phyloP scores from a whole-genome alignment of 2,329 filamentous ascomycete genomes.

The Claviceps sp. region DNA sequence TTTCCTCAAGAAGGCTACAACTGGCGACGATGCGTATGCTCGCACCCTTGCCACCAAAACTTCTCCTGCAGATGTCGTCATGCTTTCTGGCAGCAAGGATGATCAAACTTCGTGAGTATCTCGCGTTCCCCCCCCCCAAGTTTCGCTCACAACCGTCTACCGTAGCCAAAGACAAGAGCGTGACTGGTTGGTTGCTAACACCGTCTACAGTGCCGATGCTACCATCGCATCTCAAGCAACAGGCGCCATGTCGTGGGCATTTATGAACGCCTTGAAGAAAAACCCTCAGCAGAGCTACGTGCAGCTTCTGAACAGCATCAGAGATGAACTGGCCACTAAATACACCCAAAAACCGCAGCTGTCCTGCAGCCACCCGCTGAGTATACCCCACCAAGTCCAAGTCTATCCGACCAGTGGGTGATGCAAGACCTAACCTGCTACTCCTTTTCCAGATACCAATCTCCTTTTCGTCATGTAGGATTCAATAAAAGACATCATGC shows the following conservation, averaged over 20 bases:
- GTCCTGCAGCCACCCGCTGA: slow-evolving; percentile 90
- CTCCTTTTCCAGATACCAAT: slow-evolving; percentile 35
- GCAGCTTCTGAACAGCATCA: slow-evolving; percentile 88
- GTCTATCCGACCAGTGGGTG: slow-evolving; percentile 5
- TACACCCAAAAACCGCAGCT: slow-evolving; percentile 94
- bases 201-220: slow-evolving; percentile 62
- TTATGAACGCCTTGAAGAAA: slow-evolving; percentile 85
- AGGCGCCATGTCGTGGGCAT: slow-evolving; percentile 97
- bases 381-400: slow-evolving; percentile 39
- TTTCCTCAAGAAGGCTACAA: slow-evolving; percentile 80
- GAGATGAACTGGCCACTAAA: slow-evolving; percentile 75
- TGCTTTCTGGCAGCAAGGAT: slow-evolving; percentile 97
- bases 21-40: slow-evolving; percentile 68
- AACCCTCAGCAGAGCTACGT: slow-evolving; percentile 98
- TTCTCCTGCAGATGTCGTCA: slow-evolving; percentile 86
- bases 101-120: slow-evolving; percentile 74
- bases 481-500: slow-evolving; percentile 7
- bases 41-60: slow-evolving; percentile 80
- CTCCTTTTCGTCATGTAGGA: slow-evolving; percentile 47
- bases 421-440: slow-evolving; percentile 7
- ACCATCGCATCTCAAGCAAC: slow-evolving; percentile 82
- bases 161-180: neutral
- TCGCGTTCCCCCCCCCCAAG: slow-evolving; percentile 8
- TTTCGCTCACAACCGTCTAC: neutral
- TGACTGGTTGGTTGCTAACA: neutral